Evolutionary conservation across 371 early-diverging fungal genomes (phyloP).

Genomic region (Mucor plumbeus): DNA sequence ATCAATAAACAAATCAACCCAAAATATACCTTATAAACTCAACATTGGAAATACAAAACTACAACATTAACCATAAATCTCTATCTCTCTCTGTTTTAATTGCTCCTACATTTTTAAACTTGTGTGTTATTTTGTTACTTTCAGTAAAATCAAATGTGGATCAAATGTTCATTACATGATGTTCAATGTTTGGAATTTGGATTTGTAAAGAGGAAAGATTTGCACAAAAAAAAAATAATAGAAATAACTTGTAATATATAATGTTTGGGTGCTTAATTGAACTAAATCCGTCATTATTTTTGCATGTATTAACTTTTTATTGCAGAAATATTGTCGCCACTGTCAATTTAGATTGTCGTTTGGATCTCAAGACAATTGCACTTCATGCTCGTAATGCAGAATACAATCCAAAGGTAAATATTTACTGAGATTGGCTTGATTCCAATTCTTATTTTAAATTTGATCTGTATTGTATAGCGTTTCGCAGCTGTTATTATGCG

Average conservation of each 20-base stretch:
- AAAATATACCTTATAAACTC: not conserved
- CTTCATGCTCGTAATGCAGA: constrained; percentile 99
- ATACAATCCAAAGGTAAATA: constrained; percentile 99
- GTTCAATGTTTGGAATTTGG: not conserved
- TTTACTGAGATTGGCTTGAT: not conserved
- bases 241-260: constrained; percentile 2
- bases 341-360: constrained; percentile 98
- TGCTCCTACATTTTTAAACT: not conserved
- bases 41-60: not conserved
- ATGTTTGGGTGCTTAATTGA: not conserved
- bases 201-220: not conserved
- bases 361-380: constrained; percentile 99
- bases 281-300: not conserved
- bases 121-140: constrained; percentile 18
- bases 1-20: constrained; percentile 8
- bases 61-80: not conserved
- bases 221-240: not conserved
- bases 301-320: constrained; percentile 9
- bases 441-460: not conserved
- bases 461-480: constrained; percentile 66
- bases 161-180: not conserved
- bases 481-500: constrained; percentile 99
- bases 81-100: not conserved
- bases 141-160: not conserved
- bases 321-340: constrained; percentile 99